phyloP scores from a whole-genome alignment of 495 filamentous ascomycete genomes.

The Talaromyces nanjingensis region DNA sequence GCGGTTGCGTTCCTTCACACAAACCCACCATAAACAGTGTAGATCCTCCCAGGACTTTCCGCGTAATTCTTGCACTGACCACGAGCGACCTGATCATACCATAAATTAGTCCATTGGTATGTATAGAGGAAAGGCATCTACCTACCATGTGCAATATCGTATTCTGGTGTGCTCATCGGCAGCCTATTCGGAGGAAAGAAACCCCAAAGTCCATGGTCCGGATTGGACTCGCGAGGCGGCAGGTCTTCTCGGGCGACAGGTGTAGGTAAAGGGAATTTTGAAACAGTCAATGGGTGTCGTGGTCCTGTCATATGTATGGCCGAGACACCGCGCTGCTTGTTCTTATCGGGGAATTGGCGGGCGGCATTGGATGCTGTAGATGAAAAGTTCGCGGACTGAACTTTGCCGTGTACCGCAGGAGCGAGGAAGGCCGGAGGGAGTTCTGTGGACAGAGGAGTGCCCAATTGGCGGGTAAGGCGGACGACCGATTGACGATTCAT shows the following conservation, averaged over 20 bases:
- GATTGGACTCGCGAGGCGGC: conserved; percentile 39
- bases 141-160: conserved; percentile 60
- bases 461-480: conserved; percentile 29
- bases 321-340: conserved; percentile 64
- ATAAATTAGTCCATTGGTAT: conserved; percentile 6
- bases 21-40: conserved; percentile 90
- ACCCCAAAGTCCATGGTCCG: conserved; percentile 83
- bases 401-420: conserved; percentile 36
- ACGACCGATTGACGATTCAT: conserved; percentile 35
- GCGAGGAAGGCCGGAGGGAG: conserved; percentile 39
- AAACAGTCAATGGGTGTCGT: conserved; percentile 58
- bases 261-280: conserved; percentile 64
- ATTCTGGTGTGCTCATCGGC: conserved; percentile 58
- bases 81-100: conserved; percentile 55
- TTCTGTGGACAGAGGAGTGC: conserved; percentile 25
- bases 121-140: conserved; percentile 5
- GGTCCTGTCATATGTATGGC: conserved; percentile 71
- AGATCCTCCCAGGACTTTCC: conserved; percentile 90
- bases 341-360: conserved; percentile 34
- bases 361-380: conserved; percentile 27
- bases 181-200: conserved; percentile 71
- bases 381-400: conserved; percentile 40
- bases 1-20: conserved; percentile 84
- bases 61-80: conserved; percentile 83
- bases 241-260: conserved; percentile 51